Percentiles rank a stretch among this genome's conserved stretches.
phyloP scores from a whole-genome alignment of 768 basidiomycete species.

The Trametes cingulata region DNA sequence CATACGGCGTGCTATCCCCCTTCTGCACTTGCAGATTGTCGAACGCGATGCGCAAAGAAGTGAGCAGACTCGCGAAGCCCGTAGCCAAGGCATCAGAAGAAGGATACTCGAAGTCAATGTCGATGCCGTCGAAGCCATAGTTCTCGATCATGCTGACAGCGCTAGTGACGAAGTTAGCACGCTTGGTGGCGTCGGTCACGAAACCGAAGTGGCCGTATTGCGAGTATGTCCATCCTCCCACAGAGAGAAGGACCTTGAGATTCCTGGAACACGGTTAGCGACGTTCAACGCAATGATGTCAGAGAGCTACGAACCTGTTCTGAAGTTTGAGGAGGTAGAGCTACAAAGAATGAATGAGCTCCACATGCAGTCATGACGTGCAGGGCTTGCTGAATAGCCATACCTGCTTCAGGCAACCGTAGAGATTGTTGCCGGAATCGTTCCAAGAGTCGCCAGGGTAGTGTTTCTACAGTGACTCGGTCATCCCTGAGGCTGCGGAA shows the following conservation, averaged over 20 bases:
- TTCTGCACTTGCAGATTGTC: constrained; percentile 57
- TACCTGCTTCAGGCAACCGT: constrained; percentile 80
- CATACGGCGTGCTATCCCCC: constrained; percentile 61
- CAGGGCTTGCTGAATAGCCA: constrained; percentile 7
- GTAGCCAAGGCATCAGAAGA: constrained; percentile 56
- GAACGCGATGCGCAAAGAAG: constrained; percentile 62
- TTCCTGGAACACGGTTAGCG: constrained; percentile 31
- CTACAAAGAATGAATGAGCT: constrained; percentile 16
- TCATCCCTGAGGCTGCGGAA: background rate
- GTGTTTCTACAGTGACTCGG: constrained; percentile 51
- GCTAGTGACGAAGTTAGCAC: constrained; percentile 57
- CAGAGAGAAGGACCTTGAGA: constrained; percentile 52
- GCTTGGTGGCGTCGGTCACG: constrained; percentile 50
- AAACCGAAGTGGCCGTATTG: constrained; percentile 69
- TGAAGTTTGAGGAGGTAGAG: constrained; percentile 59
- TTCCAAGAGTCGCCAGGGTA: constrained; percentile 70
- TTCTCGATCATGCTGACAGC: constrained; percentile 69
- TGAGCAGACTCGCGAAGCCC: constrained; percentile 66
- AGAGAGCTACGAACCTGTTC: constrained; percentile 39
- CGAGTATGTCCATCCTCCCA: constrained; percentile 72
- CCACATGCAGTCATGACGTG: background rate
- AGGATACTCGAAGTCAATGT: constrained; percentile 82
- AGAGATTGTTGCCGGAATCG: constrained; percentile 75
- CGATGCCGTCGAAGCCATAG: constrained; percentile 81
- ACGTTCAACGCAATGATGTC: background rate